Evolutionary conservation across 2,329 filamentous ascomycete genomes (phyloP).

Genomic region (Pyrenophora graminea): DNA sequence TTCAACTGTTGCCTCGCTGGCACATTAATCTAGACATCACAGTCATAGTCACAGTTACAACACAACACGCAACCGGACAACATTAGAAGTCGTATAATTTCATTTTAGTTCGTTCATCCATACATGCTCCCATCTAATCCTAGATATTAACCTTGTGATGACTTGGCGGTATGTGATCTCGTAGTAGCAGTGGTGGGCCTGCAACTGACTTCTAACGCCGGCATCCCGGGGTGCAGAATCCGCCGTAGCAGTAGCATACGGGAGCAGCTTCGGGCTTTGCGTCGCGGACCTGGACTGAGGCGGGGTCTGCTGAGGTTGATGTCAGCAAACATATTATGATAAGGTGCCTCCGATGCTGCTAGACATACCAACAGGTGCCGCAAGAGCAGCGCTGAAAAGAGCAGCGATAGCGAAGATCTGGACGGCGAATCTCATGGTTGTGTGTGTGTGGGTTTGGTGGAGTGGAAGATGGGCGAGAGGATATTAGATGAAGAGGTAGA

Average conservation of each 20-base stretch:
- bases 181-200: no score
- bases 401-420: slow-evolving; percentile 2
- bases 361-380: background rate
- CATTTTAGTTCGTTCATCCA: no score
- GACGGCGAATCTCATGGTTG: background rate
- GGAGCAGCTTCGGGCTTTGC: background rate
- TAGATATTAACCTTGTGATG: no score
- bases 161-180: no score
- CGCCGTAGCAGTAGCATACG: slow-evolving; percentile 4
- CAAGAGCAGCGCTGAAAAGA: background rate
- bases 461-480: background rate
- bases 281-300: slow-evolving; percentile 1
- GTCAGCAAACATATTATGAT: background rate
- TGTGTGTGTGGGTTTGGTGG: background rate
- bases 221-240: slow-evolving; percentile 3
- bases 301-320: background rate
- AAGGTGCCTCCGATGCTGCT: no score
- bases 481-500: no score
- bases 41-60: no score
- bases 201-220: background rate
- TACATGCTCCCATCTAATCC: no score
- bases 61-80: no score
- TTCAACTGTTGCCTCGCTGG: no score
- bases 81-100: no score
- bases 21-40: no score